These are phyloP conservation scores for Draba incana DNA, from an alignment of 345 rosid species.

Conservation along the genomic window DNA sequence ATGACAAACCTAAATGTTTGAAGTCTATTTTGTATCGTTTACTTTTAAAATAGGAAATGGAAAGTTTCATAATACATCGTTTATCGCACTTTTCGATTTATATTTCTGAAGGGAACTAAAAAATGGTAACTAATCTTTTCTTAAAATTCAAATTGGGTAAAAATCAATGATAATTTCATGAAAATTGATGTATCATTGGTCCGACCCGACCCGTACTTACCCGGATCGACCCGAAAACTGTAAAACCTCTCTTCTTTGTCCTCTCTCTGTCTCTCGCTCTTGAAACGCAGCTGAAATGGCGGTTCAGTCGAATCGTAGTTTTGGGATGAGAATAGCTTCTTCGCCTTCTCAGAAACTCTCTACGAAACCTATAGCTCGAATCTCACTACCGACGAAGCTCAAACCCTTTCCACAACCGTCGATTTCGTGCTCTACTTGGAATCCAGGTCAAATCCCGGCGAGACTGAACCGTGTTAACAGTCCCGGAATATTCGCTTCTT, in stretches of 20 bases:
- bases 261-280: constrained; percentile 8
- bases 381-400: constrained; percentile 32
- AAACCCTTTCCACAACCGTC: constrained; percentile 20
- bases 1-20: background rate
- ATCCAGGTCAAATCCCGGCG: constrained; percentile 20
- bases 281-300: constrained; percentile 41
- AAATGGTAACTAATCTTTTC: no score
- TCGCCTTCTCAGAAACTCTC: constrained; percentile 32
- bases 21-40: background rate
- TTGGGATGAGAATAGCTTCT: constrained; percentile 32
- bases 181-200: no score
- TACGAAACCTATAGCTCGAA: constrained; percentile 36
- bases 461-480: constrained; percentile 22
- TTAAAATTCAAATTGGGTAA: no score
- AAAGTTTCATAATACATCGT: background rate
- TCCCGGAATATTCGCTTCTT: constrained; percentile 42
- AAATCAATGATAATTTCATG: no score
- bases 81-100: background rate
- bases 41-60: background rate
- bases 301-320: constrained; percentile 36
- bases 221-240: constrained; percentile 8
- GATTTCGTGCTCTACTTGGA: constrained; percentile 30
- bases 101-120: background rate
- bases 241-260: constrained; percentile 2
- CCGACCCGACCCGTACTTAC: constrained; percentile 16